Evolutionary conservation across 2,329 filamentous ascomycete species (phyloP).

Genomic region (Colletotrichum shisoi): DNA sequence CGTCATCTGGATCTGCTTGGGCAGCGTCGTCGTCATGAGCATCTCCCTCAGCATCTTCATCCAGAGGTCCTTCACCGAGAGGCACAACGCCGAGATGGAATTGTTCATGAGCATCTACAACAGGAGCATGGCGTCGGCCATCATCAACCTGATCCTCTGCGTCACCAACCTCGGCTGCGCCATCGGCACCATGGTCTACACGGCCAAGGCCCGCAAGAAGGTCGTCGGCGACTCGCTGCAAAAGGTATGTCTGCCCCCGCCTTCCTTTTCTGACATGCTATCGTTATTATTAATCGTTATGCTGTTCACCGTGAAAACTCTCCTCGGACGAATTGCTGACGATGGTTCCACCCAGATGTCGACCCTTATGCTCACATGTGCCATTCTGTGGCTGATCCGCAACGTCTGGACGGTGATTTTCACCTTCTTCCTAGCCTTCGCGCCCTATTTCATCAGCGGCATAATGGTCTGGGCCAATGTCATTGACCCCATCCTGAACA

Average conservation of each 20-base stretch:
- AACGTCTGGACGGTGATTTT: background rate
- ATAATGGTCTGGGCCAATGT: constrained; percentile 35
- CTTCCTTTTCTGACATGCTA: background rate
- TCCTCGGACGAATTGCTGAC: background rate
- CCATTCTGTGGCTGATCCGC: background rate
- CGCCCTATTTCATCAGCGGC: accelerated
- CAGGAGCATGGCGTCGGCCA: background rate
- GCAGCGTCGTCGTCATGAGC: constrained; percentile 2
- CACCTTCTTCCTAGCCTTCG: background rate
- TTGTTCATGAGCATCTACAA: constrained; percentile 1
- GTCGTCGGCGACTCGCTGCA: constrained; percentile 16
- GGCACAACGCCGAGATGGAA: background rate
- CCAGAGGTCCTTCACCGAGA: background rate
- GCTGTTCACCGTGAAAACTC: constrained; percentile 32
- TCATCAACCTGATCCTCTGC: background rate
- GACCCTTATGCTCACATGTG: background rate
- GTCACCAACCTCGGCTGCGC: constrained; percentile 1
- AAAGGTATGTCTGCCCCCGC: constrained; percentile 14
- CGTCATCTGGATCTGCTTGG: constrained; percentile 23
- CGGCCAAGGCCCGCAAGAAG: constrained; percentile 22
- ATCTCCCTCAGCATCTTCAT: constrained; percentile 23
- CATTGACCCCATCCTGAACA: constrained; percentile 42
- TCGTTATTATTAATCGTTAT: background rate
- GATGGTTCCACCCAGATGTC: background rate
- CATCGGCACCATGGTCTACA: constrained; percentile 24